Conservation (phyloP, 139 green algal genomes). For the Coccomyxa sp. region DNA sequence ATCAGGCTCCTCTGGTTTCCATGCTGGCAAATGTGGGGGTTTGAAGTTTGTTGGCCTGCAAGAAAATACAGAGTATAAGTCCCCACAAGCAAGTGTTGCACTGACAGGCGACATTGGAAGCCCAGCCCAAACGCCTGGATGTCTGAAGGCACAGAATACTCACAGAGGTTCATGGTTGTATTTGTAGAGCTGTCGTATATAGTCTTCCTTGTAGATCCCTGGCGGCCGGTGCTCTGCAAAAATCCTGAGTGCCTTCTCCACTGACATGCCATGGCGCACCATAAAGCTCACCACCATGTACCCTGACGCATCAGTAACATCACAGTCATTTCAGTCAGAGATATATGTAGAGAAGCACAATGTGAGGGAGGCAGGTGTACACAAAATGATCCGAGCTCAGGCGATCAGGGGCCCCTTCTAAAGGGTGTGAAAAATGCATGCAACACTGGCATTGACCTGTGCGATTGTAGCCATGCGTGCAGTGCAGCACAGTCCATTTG, state of each 20-base stretch:
- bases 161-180: slow-evolving; percentile 71
- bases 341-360: neutral
- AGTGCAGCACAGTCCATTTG: slow-evolving; percentile 79
- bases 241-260: slow-evolving; percentile 42
- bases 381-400: neutral
- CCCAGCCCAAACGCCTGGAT: neutral
- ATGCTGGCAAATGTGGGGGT: slow-evolving; percentile 49
- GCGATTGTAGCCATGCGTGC: slow-evolving; percentile 98
- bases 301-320: slow-evolving; percentile 26
- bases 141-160: neutral
- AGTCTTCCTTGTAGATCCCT: slow-evolving; percentile 98
- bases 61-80: neutral
- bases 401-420: neutral
- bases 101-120: no score
- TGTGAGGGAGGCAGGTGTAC: neutral
- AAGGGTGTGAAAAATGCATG: neutral
- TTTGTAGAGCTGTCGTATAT: slow-evolving; percentile 84
- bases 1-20: slow-evolving; percentile 56
- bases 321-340: neutral
- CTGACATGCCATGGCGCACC: slow-evolving; percentile 33
- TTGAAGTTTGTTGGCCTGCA: slow-evolving; percentile 12
- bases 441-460: slow-evolving; percentile 40
- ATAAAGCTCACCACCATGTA: slow-evolving; percentile 68
- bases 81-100: no score
- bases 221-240: slow-evolving; percentile 76